These are phyloP conservation scores for Sclerotinia nivalis DNA, from an alignment of 2,329 filamentous ascomycete species.

Conservation along the genomic window DNA sequence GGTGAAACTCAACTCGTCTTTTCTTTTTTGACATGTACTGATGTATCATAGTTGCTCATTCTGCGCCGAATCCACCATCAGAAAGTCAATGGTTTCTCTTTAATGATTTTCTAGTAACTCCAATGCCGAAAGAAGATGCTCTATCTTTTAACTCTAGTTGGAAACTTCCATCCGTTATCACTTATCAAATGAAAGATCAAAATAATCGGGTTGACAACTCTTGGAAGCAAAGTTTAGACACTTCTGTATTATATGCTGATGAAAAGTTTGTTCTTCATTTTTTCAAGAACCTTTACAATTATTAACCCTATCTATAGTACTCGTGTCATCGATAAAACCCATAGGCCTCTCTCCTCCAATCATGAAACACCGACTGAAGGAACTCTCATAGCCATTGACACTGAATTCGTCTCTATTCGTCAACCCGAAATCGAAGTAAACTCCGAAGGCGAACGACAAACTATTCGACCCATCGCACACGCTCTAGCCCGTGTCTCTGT, in stretches of 20 bases:
- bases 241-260: slow-evolving; percentile 78
- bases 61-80: slow-evolving; percentile 57
- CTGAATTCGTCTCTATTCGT: slow-evolving; percentile 91
- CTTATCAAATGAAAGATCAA: slow-evolving; percentile 79
- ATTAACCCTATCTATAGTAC: slow-evolving; percentile 14
- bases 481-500: slow-evolving; percentile 93
- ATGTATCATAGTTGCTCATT: slow-evolving; percentile 58
- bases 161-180: slow-evolving; percentile 87
- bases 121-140: slow-evolving; percentile 78
- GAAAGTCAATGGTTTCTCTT: slow-evolving; percentile 89
- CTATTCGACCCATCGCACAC: slow-evolving; percentile 85
- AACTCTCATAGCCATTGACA: slow-evolving; percentile 85
- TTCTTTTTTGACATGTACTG: slow-evolving; percentile 25
- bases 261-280: slow-evolving; percentile 45
- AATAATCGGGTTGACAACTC: slow-evolving; percentile 81
- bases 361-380: slow-evolving; percentile 68
- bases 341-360: slow-evolving; percentile 56
- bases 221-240: slow-evolving; percentile 86
- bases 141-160: slow-evolving; percentile 85
- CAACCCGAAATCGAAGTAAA: slow-evolving; percentile 96
- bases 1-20: slow-evolving; percentile 50
- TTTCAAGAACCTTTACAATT: not conserved
- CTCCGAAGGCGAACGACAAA: slow-evolving; percentile 87
- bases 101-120: slow-evolving; percentile 92
- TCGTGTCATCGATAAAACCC: slow-evolving; percentile 51